Evolutionary conservation across 148 eudicot genomes (phyloP).

Genomic region (Camellia japonica): DNA sequence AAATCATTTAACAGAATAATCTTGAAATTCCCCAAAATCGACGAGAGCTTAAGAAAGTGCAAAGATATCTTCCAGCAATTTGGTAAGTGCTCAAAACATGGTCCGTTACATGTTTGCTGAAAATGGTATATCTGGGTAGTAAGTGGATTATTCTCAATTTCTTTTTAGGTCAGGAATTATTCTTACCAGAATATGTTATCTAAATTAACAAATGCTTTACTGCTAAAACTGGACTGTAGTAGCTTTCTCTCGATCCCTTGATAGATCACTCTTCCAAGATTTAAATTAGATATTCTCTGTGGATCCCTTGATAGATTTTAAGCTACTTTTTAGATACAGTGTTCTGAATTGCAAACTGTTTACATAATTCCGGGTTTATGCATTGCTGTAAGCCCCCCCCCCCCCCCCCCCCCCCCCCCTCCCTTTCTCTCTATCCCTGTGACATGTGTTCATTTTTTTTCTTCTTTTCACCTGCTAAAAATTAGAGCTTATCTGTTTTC

Average conservation of each 20-base stretch:
- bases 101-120: not conserved
- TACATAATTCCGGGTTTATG: not conserved
- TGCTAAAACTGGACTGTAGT: not conserved
- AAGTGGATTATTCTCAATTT: not conserved
- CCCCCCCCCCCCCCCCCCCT: no score
- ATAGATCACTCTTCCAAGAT: not conserved
- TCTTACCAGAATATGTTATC: not conserved
- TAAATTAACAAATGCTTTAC: not conserved
- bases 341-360: not conserved
- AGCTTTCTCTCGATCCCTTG: not conserved
- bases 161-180: not conserved
- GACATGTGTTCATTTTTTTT: not conserved
- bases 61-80: constrained; percentile 65
- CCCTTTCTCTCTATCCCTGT: no score
- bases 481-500: not conserved
- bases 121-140: not conserved
- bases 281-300: not conserved
- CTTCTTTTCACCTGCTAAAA: constrained; percentile 9
- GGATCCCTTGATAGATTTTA: no score
- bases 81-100: constrained; percentile 42
- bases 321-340: not conserved
- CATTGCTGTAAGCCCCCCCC: not conserved
- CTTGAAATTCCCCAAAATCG: constrained; percentile 89
- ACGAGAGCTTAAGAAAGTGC: constrained; percentile 77
- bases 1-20: constrained; percentile 80